phyloP scores from a whole-genome alignment of 2,329 filamentous ascomycete species.

The Sarocladium oryzae region DNA sequence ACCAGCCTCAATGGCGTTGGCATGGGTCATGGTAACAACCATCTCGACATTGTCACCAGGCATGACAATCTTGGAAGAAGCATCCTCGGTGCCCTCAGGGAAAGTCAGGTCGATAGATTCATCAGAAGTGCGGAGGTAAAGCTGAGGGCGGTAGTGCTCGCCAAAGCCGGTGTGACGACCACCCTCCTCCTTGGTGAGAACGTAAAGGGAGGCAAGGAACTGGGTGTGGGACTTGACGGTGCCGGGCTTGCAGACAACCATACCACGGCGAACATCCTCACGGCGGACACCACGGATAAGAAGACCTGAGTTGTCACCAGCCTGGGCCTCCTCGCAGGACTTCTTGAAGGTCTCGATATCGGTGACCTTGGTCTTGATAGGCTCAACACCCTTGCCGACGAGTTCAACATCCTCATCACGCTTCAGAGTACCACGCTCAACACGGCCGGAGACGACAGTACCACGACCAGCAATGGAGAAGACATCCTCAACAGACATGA shows the following conservation, averaged over 20 bases:
- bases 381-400: slow-evolving; percentile 71
- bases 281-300: slow-evolving; percentile 93
- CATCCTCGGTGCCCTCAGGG: slow-evolving; percentile 75
- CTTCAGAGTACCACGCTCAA: slow-evolving; percentile 93
- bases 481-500: slow-evolving; percentile 95
- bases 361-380: slow-evolving; percentile 98
- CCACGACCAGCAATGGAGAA: slow-evolving; percentile 90
- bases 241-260: slow-evolving; percentile 85
- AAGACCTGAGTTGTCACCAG: slow-evolving; percentile 96
- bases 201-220: slow-evolving; percentile 94
- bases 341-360: slow-evolving; percentile 99
- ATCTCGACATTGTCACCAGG: slow-evolving; percentile 99
- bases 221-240: slow-evolving; percentile 80
- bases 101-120: slow-evolving; percentile 73
- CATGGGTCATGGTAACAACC: slow-evolving; percentile 77
- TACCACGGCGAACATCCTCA: slow-evolving; percentile 89
- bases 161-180: slow-evolving; percentile 94
- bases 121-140: slow-evolving; percentile 91
- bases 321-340: slow-evolving; percentile 92
- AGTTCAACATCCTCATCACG: slow-evolving; percentile 92
- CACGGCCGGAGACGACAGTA: slow-evolving; percentile 93
- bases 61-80: slow-evolving; percentile 77
- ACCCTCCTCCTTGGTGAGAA: slow-evolving; percentile 95
- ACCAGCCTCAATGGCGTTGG: slow-evolving; percentile 81
- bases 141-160: slow-evolving; percentile 93